These are phyloP conservation scores for Neofusicoccum kwambonambiense DNA, from an alignment of 2,329 filamentous ascomycete genomes.

Conservation along the genomic window DNA sequence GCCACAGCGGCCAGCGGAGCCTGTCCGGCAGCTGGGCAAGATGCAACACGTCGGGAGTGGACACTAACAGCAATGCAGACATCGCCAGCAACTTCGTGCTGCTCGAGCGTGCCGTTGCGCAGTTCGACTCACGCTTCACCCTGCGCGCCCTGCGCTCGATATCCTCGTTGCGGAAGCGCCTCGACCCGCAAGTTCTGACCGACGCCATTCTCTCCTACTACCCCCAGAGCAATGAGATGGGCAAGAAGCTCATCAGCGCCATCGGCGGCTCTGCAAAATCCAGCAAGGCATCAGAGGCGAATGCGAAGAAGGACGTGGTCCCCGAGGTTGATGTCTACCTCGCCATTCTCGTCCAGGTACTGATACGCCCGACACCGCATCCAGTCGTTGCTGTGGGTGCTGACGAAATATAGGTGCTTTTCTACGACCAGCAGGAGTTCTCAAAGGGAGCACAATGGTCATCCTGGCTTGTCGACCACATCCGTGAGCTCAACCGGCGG, in stretches of 20 bases:
- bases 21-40: neutral
- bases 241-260: constrained; percentile 67
- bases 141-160: constrained; percentile 92
- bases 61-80: constrained; percentile 57
- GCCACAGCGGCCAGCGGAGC: neutral
- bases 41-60: neutral
- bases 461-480: constrained; percentile 74
- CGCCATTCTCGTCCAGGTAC: constrained; percentile 63
- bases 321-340: constrained; percentile 89
- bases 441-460: constrained; percentile 84
- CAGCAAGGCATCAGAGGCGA: constrained; percentile 54
- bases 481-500: constrained; percentile 86
- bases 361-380: constrained; percentile 1
- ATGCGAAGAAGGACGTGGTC: constrained; percentile 73
- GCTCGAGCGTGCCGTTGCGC: constrained; percentile 83
- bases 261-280: constrained; percentile 55
- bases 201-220: constrained; percentile 82
- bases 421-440: constrained; percentile 81
- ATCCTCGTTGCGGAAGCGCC: constrained; percentile 89
- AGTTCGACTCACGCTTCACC: constrained; percentile 94
- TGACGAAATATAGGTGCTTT: constrained; percentile 66
- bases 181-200: constrained; percentile 77
- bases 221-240: constrained; percentile 63
- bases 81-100: constrained; percentile 93
- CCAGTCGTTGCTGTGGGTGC: neutral